Evolutionary conservation across 2,329 filamentous ascomycete genomes (phyloP).

Genomic region (Cercospora beticola): DNA sequence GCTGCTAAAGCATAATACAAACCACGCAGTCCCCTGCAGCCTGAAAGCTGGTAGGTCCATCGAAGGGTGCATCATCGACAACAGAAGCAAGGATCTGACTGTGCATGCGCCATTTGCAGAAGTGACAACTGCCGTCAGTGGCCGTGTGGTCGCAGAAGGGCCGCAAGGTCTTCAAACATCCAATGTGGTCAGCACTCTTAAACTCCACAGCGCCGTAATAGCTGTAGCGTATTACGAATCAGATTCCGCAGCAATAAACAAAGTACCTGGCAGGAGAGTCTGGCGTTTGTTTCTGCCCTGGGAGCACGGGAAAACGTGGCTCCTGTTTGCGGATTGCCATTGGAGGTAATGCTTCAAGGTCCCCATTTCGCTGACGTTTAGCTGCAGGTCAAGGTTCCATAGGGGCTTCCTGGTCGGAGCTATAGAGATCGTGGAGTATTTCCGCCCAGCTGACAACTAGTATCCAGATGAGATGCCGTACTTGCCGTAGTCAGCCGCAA

Average conservation of each 20-base stretch:
- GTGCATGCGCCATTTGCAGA: background rate
- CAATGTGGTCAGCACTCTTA: background rate
- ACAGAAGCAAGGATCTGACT: background rate
- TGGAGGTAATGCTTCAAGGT: slow-evolving; percentile 11
- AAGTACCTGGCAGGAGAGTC: background rate
- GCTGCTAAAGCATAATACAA: background rate
- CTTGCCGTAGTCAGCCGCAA: background rate
- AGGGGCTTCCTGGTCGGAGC: slow-evolving; percentile 1
- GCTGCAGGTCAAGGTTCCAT: slow-evolving; percentile 16
- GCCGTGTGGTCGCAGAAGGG: background rate
- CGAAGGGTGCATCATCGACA: background rate
- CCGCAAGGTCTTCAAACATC: background rate
- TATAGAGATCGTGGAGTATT: slow-evolving; percentile 5
- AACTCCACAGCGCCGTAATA: background rate
- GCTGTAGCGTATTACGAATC: background rate
- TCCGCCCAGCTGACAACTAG: background rate
- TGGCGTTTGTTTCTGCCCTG: background rate
- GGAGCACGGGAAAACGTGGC: slow-evolving; percentile 8
- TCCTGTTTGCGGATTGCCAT: slow-evolving; percentile 8
- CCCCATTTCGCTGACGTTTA: slow-evolving; percentile 19
- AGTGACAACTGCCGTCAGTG: background rate
- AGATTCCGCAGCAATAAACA: background rate
- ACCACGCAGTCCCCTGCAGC: slow-evolving; percentile 3
- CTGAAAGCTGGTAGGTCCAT: background rate
- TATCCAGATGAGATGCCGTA: background rate